phyloP scores from a whole-genome alignment of 73 alveolate genomes.

The Paramecium sonneborni region DNA sequence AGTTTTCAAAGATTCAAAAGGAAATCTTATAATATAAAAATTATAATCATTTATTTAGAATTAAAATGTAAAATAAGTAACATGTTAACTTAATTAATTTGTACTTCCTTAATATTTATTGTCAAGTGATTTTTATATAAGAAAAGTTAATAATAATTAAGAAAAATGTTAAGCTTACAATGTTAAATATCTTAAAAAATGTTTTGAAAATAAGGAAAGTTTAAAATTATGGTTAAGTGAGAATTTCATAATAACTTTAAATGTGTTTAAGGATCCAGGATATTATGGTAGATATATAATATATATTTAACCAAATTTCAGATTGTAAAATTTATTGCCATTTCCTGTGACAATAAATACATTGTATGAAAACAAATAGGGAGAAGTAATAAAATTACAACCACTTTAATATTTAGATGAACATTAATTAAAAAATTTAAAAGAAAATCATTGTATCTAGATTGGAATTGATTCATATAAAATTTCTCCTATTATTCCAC shows the following conservation, averaged over 20 bases:
- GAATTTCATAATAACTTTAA: neutral
- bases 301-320: neutral
- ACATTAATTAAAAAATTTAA: neutral
- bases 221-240: neutral
- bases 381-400: neutral
- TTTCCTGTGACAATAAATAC: neutral
- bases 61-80: neutral
- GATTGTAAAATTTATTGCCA: slow-evolving; percentile 7
- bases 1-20: neutral
- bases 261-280: neutral
- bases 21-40: neutral
- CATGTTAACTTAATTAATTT: neutral
- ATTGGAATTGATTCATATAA: neutral
- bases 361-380: neutral
- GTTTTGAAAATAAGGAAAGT: neutral
- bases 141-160: neutral
- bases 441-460: neutral
- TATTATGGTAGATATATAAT: neutral
- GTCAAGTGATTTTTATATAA: neutral
- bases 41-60: neutral
- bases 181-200: neutral
- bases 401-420: neutral
- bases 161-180: neutral
- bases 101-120: neutral
- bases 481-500: neutral